A percentile compares a stretch with the other conserved stretches of the same genome.
phyloP scores from a whole-genome alignment of 2,329 filamentous ascomycete species.

The Apiospora aurea region DNA sequence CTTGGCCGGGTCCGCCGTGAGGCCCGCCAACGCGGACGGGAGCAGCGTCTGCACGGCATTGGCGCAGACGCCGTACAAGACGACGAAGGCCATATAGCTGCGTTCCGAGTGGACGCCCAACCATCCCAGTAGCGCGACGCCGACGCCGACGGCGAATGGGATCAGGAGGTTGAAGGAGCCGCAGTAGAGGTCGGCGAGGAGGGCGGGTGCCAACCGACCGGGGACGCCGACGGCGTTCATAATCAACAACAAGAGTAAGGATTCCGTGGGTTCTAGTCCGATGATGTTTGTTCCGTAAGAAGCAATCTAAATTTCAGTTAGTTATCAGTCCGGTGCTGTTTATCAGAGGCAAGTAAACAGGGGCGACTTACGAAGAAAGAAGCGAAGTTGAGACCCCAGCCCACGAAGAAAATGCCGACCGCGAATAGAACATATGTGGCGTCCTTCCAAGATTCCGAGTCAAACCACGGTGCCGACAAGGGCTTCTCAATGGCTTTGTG shows the following conservation, averaged over 20 bases:
- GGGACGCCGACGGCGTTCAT: slow-evolving; percentile 58
- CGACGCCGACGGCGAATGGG: slow-evolving; percentile 41
- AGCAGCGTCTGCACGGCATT: slow-evolving; percentile 34
- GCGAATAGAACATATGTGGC: slow-evolving; percentile 52
- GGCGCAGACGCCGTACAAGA: slow-evolving; percentile 32
- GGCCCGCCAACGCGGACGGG: slow-evolving; percentile 31
- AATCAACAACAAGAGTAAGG: slow-evolving; percentile 55
- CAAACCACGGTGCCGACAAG: slow-evolving; percentile 44
- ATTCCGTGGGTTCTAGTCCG: slow-evolving; percentile 23
- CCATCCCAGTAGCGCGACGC: slow-evolving; percentile 52
- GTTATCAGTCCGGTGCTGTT: too few species aligned
- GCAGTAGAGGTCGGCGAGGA: slow-evolving; percentile 49
- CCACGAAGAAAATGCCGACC: slow-evolving; percentile 46
- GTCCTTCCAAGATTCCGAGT: slow-evolving; percentile 53
- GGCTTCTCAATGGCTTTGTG: slow-evolving; percentile 44
- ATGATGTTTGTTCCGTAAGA: slow-evolving; percentile 28
- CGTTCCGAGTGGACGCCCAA: slow-evolving; percentile 45
- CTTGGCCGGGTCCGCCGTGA: slow-evolving; percentile 56
- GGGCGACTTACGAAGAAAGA: slow-evolving; percentile 31
- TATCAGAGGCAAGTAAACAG: neutral
- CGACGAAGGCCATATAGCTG: slow-evolving; percentile 32
- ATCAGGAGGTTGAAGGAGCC: slow-evolving; percentile 58
- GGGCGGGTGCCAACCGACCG: slow-evolving; percentile 53
- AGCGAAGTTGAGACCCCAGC: slow-evolving; percentile 34
- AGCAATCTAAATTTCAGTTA: slow-evolving; percentile 26